Evolutionary conservation across 768 basidiomycete species (phyloP).

Genomic region (Punctularia strigosozonata): DNA sequence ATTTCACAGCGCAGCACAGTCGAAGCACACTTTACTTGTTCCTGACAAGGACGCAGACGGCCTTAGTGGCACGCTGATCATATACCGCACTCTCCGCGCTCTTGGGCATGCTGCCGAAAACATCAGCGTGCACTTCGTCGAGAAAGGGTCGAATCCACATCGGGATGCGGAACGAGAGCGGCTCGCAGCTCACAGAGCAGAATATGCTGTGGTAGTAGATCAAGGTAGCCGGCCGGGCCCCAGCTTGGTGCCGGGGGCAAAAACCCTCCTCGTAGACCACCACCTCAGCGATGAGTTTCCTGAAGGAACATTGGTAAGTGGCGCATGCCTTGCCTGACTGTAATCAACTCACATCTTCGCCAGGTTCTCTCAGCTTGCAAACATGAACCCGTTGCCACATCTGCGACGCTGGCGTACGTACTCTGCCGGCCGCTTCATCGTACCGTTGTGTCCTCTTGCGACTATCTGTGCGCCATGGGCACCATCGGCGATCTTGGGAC

Average conservation of each 20-base stretch:
- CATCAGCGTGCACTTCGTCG: conserved; percentile 26
- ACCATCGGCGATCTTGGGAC: conserved; percentile 29
- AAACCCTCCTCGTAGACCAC: conserved; percentile 33
- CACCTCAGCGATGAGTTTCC: conserved; percentile 31
- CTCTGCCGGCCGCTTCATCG: conserved; percentile 24
- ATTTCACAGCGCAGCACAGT: conserved; percentile 6
- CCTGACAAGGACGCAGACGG: conserved; percentile 34
- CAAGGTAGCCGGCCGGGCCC: conserved; percentile 31
- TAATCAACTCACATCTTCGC: background rate
- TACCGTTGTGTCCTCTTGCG: conserved; percentile 14
- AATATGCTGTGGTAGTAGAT: conserved; percentile 29
- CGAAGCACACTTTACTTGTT: conserved; percentile 18
- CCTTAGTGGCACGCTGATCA: conserved; percentile 21
- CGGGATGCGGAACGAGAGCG: conserved; percentile 17
- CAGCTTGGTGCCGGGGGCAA: conserved; percentile 15
- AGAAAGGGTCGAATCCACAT: conserved; percentile 30
- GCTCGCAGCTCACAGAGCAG: conserved; percentile 17
- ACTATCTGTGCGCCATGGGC: conserved; percentile 28
- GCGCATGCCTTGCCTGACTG: background rate
- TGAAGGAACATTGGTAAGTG: conserved; percentile 17
- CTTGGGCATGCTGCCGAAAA: conserved; percentile 20
- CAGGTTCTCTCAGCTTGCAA: conserved; percentile 25
- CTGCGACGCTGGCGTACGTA: conserved; percentile 29
- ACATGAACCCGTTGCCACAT: conserved; percentile 29
- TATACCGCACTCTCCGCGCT: conserved; percentile 24